phyloP scores from a whole-genome alignment of 2,329 filamentous ascomycete species.

The Cercospora canescens region DNA sequence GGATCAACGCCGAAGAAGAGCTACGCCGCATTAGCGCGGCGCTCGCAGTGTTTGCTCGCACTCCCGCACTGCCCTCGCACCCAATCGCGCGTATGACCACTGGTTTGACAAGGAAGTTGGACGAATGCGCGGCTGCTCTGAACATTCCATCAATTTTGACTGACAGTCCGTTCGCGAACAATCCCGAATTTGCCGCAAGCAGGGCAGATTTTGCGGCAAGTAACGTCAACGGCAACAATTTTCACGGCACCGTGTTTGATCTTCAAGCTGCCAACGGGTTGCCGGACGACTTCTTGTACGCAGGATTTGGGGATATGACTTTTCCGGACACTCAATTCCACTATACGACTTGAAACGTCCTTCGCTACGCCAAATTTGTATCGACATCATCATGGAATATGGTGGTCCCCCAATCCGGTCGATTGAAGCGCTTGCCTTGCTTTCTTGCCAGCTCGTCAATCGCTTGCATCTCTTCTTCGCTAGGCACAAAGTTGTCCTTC shows the following conservation, averaged over 20 bases:
- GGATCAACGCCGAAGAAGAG: constrained; percentile 19
- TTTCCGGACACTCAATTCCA: constrained; percentile 14
- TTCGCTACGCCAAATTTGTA: constrained; percentile 1
- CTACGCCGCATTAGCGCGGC: constrained; percentile 17
- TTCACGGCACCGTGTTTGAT: neutral
- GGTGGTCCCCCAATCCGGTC: constrained; percentile 47
- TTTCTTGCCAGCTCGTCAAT: constrained; percentile 33
- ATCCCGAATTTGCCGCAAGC: neutral
- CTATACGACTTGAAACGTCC: neutral
- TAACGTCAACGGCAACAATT: neutral
- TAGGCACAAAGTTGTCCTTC: constrained; percentile 14
- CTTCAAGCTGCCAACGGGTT: constrained; percentile 8
- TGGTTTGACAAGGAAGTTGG: constrained; percentile 18
- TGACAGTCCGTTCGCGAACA: constrained; percentile 24
- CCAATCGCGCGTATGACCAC: constrained; percentile 19
- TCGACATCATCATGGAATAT: constrained; percentile 46
- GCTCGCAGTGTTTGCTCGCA: constrained; percentile 18
- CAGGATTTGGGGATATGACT: constrained; percentile 9
- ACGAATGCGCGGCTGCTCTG: constrained; percentile 17
- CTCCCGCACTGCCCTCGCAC: constrained; percentile 12
- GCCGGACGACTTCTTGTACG: constrained; percentile 17
- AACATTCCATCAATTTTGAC: constrained; percentile 16
- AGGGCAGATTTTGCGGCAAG: neutral
- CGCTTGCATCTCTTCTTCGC: constrained; percentile 20
- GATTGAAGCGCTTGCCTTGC: constrained; percentile 46